Conservation (phyloP, 495 filamentous ascomycete species). For the Tuber borchii region DNA sequence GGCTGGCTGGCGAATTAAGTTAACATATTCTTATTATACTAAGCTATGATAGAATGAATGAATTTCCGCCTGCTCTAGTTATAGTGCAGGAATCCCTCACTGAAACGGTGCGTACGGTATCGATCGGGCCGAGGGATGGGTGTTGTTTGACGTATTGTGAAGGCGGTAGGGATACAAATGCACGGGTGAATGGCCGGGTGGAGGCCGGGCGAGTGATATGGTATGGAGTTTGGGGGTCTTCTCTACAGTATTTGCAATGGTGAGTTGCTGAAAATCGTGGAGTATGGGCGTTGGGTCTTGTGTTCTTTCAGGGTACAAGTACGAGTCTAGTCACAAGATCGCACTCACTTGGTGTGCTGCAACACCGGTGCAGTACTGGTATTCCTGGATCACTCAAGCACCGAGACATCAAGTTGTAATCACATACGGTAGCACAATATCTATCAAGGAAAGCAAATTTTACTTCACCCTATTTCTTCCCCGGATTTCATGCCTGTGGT, state of each 20-base stretch:
- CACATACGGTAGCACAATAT: not conserved
- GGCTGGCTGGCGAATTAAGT: too few species aligned
- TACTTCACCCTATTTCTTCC: not conserved
- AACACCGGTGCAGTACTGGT: not conserved
- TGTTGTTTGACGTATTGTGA: not conserved
- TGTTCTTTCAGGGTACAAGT: not conserved
- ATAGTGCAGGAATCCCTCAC: too few species aligned
- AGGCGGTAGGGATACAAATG: not conserved
- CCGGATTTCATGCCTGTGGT: not conserved
- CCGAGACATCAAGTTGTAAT: not conserved
- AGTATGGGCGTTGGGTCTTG: not conserved
- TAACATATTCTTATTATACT: too few species aligned
- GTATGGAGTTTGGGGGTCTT: not conserved
- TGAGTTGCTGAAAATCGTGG: not conserved
- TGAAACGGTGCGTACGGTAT: not conserved
- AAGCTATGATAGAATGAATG: too few species aligned
- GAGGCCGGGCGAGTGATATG: not conserved
- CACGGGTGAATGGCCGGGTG: not conserved
- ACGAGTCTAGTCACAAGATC: not conserved
- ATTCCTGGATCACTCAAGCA: not conserved
- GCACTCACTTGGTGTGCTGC: not conserved
- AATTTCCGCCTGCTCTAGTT: too few species aligned
- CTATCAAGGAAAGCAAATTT: not conserved
- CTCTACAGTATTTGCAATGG: not conserved
- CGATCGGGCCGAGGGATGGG: not conserved